A percentile compares a stretch with the other conserved stretches of the same genome.
These are phyloP conservation scores for Clitopilus passeckerianus DNA, from an alignment of 768 basidiomycete genomes.

Conservation along the genomic window DNA sequence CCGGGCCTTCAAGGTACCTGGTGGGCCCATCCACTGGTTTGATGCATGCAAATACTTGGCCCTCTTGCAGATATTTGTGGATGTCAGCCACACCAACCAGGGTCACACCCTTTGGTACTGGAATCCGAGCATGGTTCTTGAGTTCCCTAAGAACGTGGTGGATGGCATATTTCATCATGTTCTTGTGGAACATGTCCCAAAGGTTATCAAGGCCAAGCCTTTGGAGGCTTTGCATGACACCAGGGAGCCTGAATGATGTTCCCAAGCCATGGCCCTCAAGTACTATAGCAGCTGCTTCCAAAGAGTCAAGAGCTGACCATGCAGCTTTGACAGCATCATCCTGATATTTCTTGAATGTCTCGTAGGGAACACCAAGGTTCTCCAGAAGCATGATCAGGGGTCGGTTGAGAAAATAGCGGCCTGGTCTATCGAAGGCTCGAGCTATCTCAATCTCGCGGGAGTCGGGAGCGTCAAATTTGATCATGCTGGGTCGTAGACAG, in stretches of 20 bases:
- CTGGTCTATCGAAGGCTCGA: constrained; percentile 55
- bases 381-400: constrained; percentile 65
- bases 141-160: constrained; percentile 63
- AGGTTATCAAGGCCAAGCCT: constrained; percentile 39
- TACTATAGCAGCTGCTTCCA: constrained; percentile 40
- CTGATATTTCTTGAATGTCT: constrained; percentile 51
- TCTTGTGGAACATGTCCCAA: constrained; percentile 38
- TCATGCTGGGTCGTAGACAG: constrained; percentile 55
- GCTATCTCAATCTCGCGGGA: constrained; percentile 58
- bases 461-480: constrained; percentile 55
- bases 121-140: constrained; percentile 65
- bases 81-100: constrained; percentile 72
- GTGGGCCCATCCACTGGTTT: constrained; percentile 31
- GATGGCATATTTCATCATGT: constrained; percentile 47
- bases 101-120: constrained; percentile 57
- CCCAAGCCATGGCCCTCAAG: constrained; percentile 58
- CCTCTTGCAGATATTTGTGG: constrained; percentile 43
- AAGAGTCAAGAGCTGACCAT: constrained; percentile 32
- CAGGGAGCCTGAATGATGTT: constrained; percentile 48
- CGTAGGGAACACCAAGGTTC: constrained; percentile 51
- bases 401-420: constrained; percentile 52
- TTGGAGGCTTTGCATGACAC: constrained; percentile 42
- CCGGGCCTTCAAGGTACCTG: constrained; percentile 47
- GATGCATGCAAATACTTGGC: constrained; percentile 60
- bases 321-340: constrained; percentile 46